Evolutionary conservation across 2,329 filamentous ascomycete genomes (phyloP), one percentile per base, ranked within the genome.

Genomic region (Venturia oleaginea): DNA sequence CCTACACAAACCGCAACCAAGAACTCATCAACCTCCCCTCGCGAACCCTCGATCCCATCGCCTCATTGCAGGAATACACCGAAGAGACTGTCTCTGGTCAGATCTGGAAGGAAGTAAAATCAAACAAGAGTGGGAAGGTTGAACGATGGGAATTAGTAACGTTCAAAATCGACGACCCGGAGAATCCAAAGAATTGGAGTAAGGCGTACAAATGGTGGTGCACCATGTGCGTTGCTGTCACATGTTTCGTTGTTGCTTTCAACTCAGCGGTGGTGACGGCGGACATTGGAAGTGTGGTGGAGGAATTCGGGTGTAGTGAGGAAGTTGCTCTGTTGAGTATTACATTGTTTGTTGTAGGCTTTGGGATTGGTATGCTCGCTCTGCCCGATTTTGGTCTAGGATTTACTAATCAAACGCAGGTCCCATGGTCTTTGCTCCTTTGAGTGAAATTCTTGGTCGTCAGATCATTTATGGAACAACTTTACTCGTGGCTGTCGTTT

Each of bases 171-270:
- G 78, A 86, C 65, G 90, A 94, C 72, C 83, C 84, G 0, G 88
- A 87, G 68, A 93, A 93, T 71, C 90, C 91, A 0, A 93, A 93
- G 80, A 94, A 93, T 75, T 94, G 89, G 89, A 85, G 83, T 65
- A 91, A 91, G 74, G 78, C 76, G 0, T 88, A 79, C 74, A 94
- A 92, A 76, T 93, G 90, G 90, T 77, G 71, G 70, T 87, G 85
- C 71, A 96, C 91, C 30, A 91, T 95, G 87, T 85, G 91, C 19
- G 90, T 96, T 0, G 89, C 91, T 0, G 38, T 78, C 0, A 79
- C 78, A 0, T 80, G 78, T 68, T 80, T 80, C 65, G 76, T 76
- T 3, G 76, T 80, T 4, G 78, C 78, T 0, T 77, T 80, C 68
- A 77, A 80, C 69, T 91, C 87, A 60, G 85, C 86, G 62, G 87